phyloP scores from a whole-genome alignment of 1,284 basidiomycete species.

The Moesziomyces antarcticus region DNA sequence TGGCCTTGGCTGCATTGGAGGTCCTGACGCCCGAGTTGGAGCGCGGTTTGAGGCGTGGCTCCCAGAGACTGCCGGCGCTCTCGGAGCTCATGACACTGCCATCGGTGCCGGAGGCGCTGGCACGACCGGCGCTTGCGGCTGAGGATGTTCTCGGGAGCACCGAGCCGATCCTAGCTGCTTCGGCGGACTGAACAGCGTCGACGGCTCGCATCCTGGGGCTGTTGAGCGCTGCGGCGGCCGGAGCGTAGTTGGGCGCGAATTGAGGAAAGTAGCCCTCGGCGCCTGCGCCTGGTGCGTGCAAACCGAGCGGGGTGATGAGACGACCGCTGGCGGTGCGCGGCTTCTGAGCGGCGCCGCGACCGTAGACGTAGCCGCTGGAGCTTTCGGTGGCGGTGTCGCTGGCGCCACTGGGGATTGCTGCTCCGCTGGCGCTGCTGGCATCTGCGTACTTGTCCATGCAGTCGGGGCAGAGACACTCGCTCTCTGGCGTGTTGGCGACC shows the following conservation, averaged over 20 bases:
- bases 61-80: slow-evolving; percentile 49
- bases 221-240: slow-evolving; percentile 12
- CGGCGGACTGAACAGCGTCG: slow-evolving; percentile 5
- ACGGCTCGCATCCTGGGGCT: slow-evolving; percentile 20
- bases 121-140: slow-evolving; percentile 40
- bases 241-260: slow-evolving; percentile 14
- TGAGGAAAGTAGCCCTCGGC: slow-evolving; percentile 53
- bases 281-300: slow-evolving; percentile 40
- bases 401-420: slow-evolving; percentile 57
- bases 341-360: slow-evolving; percentile 36
- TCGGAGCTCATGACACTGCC: slow-evolving; percentile 46
- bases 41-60: slow-evolving; percentile 39
- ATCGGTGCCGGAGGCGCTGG: slow-evolving; percentile 46
- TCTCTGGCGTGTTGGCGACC: slow-evolving; percentile 47
- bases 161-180: slow-evolving; percentile 2
- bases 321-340: slow-evolving; percentile 56
- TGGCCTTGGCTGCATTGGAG: slow-evolving; percentile 4
- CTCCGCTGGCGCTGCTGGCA: slow-evolving; percentile 44
- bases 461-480: slow-evolving; percentile 57
- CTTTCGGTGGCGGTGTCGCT: slow-evolving; percentile 61
- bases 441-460: slow-evolving; percentile 56
- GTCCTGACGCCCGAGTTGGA: slow-evolving; percentile 23
- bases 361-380: slow-evolving; percentile 49
- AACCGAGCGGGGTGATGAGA: slow-evolving; percentile 53
- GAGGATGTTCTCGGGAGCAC: slow-evolving; percentile 34